Evolutionary conservation across 805 yeast genomes (phyloP).

Genomic region (Ogataea nonfermentans): DNA sequence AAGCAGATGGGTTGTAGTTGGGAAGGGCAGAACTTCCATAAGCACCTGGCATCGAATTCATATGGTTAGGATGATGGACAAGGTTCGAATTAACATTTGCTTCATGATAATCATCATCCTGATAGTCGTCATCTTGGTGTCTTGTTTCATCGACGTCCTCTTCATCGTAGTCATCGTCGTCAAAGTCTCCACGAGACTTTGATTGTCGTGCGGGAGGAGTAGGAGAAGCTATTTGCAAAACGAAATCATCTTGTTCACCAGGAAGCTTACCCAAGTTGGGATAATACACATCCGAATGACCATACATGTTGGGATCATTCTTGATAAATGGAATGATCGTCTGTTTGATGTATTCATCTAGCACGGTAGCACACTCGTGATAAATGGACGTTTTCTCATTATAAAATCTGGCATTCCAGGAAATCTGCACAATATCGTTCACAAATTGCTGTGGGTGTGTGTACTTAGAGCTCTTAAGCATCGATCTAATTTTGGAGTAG

Average conservation of each 20-base stretch:
- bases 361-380: conserved; percentile 62
- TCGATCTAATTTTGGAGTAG: conserved; percentile 64
- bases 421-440: conserved; percentile 75
- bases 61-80: conserved; percentile 5
- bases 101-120: conserved; percentile 21
- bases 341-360: conserved; percentile 50
- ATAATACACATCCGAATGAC: conserved; percentile 41
- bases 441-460: conserved; percentile 64
- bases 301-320: conserved; percentile 38
- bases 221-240: conserved; percentile 2
- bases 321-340: conserved; percentile 48
- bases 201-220: conserved; percentile 7
- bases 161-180: conserved; percentile 22
- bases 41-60: conserved; percentile 6
- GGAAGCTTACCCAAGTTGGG: conserved; percentile 74
- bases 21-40: conserved; percentile 13
- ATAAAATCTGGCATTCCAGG: conserved; percentile 87
- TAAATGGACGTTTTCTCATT: conserved; percentile 69
- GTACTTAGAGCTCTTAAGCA: conserved; percentile 55
- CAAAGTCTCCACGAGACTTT: conserved; percentile 10
- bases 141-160: conserved; percentile 24
- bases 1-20: conserved; percentile 29
- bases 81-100: conserved; percentile 3
- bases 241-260: conserved; percentile 14
- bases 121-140: conserved; percentile 23